Evolutionary conservation across 768 basidiomycete species (phyloP), one percentile per base, ranked within the genome.

Genomic region (Leucosporidium creatinivorum): DNA sequence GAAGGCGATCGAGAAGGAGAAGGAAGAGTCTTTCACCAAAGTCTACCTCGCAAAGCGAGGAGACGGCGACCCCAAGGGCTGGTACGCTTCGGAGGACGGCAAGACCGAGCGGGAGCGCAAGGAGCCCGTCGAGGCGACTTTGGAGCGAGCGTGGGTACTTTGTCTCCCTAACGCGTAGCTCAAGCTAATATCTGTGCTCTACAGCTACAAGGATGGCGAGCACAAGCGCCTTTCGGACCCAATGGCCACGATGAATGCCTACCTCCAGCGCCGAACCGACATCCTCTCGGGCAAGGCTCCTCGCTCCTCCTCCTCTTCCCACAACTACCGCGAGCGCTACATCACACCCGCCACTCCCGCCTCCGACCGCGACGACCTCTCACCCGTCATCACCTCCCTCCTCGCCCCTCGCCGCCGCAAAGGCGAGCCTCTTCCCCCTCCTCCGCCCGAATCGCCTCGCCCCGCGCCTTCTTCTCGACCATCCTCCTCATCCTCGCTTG

Each of bases 161-260:
- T 25, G 1, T 2, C 23, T 7, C 47, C 9, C 44, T 44, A 8
- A 0, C 6, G 12, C 19, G 10, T 26, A 4, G 15, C 3, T 4
- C 23, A 33, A 28, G 28, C 30, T 58, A 6, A 57, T n/a, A n/a
- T 21, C 3, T 39, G 31, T 15, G 21, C n/a, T 2, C 1, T n/a
- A 13, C 64, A 73, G 71, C 9, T 75, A 74, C 66, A 70, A 69
- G 47, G 75, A 74, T 61, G 72, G 65, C 52, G 67, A 71, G 44
- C 44, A 63, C 6, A 75, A 75, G 50, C 62, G 69, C 8, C 59
- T 70, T 12, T 31, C 68, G 28, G 75, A 75, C 61, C 75, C 75
- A 0, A 66, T 75, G 50, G 71, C 69, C 0, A 39, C 67, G 19
- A 75, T 75, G 75, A 69, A 71, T 51, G 52, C 65, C 19, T 75